phyloP scores from a whole-genome alignment of 2,329 filamentous ascomycete genomes.

The Fusarium succisae region DNA sequence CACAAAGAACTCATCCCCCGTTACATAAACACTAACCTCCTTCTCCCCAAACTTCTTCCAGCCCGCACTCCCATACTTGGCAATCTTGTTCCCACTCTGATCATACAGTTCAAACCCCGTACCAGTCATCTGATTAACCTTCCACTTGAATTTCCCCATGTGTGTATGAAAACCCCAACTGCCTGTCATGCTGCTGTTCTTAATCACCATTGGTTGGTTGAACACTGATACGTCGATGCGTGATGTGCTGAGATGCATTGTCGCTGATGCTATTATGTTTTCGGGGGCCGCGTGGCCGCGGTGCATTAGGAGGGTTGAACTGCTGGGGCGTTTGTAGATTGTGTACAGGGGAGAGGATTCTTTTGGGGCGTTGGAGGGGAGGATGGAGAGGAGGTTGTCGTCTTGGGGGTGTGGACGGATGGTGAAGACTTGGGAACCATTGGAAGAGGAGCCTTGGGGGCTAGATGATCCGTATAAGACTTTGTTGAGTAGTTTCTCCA shows the following conservation, averaged over 20 bases:
- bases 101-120: conserved; percentile 31
- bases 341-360: conserved; percentile 34
- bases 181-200: conserved; percentile 20
- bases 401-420: conserved; percentile 14
- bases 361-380: conserved; percentile 18
- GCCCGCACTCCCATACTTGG: conserved; percentile 33
- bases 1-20: conserved; percentile 35
- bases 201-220: conserved; percentile 33
- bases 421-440: conserved; percentile 14
- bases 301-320: conserved; percentile 28
- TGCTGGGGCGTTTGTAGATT: conserved; percentile 15
- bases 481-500: conserved; percentile 25
- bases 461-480: conserved; percentile 15
- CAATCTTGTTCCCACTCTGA: conserved; percentile 21
- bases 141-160: conserved; percentile 43
- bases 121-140: conserved; percentile 29
- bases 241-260: conserved; percentile 27
- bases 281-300: conserved; percentile 21
- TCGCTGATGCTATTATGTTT: conserved; percentile 30
- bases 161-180: conserved; percentile 28
- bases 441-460: conserved; percentile 1
- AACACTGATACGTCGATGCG: conserved; percentile 30
- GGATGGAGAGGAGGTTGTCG: conserved; percentile 12
- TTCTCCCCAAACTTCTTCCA: conserved; percentile 24
- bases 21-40: conserved; percentile 30